Base-by-base conservation (phyloP, 495 filamentous ascomycete species). In the Podospora australis region DNA sequence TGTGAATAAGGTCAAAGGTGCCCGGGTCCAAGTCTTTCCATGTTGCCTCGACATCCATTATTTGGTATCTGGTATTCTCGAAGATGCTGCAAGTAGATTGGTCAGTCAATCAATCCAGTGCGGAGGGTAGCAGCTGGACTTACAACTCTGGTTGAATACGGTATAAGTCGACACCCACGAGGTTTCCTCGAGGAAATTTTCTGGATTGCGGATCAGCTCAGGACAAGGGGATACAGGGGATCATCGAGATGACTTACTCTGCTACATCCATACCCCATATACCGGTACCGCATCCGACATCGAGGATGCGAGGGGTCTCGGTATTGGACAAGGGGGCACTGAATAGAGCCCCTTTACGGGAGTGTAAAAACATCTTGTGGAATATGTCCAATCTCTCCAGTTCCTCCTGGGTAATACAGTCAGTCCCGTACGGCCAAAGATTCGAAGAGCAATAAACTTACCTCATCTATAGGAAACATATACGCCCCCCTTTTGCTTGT, bases 181-280 rank as follows among this genome's bases (percentile, higher is more conserved):
- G 39, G 6, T 29, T 20, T 8, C 56, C 62, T 2, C 29, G 7
- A 2, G 59, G 56, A 22, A 45, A 64, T 49, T 50, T 48, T n/a
- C 62, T 64, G 21, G 11, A 23, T 13, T 78, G 38, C 28, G 39
- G 20, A 35, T 38, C 25, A 51, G 46, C 2, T 9, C 20, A 22
- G 8, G 10, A 16, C 7, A 20, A 41, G 2, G 19, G 30, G 16
- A 38, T 21, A 11, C 22, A 30, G 7, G 10, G n/a, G 10, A 48
- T 36, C 11, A 16, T 36, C 34, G 6, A 30, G 26, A 36, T 6
- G 23, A 75, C 82, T 68, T 69, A 85, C 81, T 85, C 80, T 49
- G 86, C 86, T 67, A 96, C 83, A 54, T 92, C 85, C 57, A 94
- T 90, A 17, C 81, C 77, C 90, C 90, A 96, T 39, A 95, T 91